Percentiles rank a stretch among this genome's conserved stretches.
Evolutionary conservation across 2,329 filamentous ascomycete species (phyloP).

Genomic region (Diatrype stigma): DNA sequence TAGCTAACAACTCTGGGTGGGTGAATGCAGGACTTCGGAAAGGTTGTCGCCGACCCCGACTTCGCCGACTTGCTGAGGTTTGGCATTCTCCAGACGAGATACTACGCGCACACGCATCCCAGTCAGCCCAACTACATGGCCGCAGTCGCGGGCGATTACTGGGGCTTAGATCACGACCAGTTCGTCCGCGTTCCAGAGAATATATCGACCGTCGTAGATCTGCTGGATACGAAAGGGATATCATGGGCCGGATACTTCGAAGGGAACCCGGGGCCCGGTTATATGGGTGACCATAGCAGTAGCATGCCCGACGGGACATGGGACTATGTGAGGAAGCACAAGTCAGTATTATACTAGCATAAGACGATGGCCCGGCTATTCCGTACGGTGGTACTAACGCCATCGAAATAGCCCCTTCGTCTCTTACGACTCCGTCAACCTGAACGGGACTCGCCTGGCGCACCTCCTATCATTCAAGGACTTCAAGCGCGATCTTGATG

Average conservation of each 20-base stretch:
- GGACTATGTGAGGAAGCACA: slow-evolving; percentile 39
- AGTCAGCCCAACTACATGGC: slow-evolving; percentile 43
- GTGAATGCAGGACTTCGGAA: slow-evolving; percentile 36
- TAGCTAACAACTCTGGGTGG: slow-evolving; percentile 2
- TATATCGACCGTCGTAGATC: slow-evolving; percentile 42
- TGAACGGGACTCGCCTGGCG: slow-evolving; percentile 43
- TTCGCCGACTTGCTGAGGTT: slow-evolving; percentile 37
- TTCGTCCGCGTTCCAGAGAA: slow-evolving; percentile 39
- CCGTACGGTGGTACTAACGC: slow-evolving; percentile 1
- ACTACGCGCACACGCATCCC: slow-evolving; percentile 42
- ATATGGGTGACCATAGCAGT: slow-evolving; percentile 37
- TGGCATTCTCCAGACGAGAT: slow-evolving; percentile 40
- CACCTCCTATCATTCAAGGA: slow-evolving; percentile 59
- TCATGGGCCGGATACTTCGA: slow-evolving; percentile 45
- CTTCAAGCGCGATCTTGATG: slow-evolving; percentile 55
- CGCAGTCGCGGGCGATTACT: slow-evolving; percentile 43
- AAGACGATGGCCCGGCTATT: not conserved
- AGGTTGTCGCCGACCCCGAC: slow-evolving; percentile 34
- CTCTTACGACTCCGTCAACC: slow-evolving; percentile 37
- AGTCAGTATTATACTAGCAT: slow-evolving; percentile 19
- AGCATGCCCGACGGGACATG: slow-evolving; percentile 21
- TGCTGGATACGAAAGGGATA: slow-evolving; percentile 37
- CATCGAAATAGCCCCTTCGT: slow-evolving; percentile 32
- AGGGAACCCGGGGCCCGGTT: slow-evolving; percentile 41
- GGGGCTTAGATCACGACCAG: slow-evolving; percentile 43